Conservation (phyloP, 2,329 filamentous ascomycete species). For the Ophiosphaerella narmari region DNA sequence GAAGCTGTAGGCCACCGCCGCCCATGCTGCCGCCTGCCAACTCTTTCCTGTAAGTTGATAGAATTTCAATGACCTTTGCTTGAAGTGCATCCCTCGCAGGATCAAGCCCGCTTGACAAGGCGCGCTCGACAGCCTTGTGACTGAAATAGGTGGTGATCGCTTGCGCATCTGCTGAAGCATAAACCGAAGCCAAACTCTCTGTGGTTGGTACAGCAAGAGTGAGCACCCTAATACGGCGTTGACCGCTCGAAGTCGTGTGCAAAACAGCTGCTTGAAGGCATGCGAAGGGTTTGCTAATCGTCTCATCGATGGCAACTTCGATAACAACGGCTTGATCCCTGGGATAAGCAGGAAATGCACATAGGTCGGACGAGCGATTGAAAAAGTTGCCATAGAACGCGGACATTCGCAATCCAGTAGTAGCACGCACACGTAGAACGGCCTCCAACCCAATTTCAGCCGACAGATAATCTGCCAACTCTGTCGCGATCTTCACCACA, state of each 20-base stretch:
- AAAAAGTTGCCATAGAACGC: constrained; percentile 99
- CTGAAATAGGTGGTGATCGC: constrained; percentile 94
- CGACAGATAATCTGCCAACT: constrained; percentile 96
- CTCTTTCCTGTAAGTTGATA: constrained; percentile 97
- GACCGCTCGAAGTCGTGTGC: constrained; percentile 97
- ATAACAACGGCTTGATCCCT: constrained; percentile 97
- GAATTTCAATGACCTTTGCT: constrained; percentile 86
- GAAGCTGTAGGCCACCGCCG: constrained; percentile 87
- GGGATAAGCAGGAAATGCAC: constrained; percentile 96
- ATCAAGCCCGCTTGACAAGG: constrained; percentile 83
- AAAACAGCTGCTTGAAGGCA: constrained; percentile 85
- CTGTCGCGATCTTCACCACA: constrained; percentile 94
- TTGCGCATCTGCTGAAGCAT: constrained; percentile 91
- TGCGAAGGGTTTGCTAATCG: constrained; percentile 84
- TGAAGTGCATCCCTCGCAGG: constrained; percentile 89
- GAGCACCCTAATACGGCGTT: constrained; percentile 91
- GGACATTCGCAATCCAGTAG: constrained; percentile 92
- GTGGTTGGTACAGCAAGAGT: constrained; percentile 93
- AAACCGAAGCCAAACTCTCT: constrained; percentile 85
- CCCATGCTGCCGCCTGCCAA: constrained; percentile 95
- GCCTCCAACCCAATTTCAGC: constrained; percentile 95
- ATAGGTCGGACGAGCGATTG: constrained; percentile 95
- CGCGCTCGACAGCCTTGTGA: constrained; percentile 94
- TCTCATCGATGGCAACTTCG: constrained; percentile 97
- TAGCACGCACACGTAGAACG: constrained; percentile 91